A percentile compares a stretch with the other conserved stretches of the same genome.
These are phyloP conservation scores for Fusarium sarcochroum DNA, from an alignment of 2,329 filamentous ascomycete species.

Conservation along the genomic window DNA sequence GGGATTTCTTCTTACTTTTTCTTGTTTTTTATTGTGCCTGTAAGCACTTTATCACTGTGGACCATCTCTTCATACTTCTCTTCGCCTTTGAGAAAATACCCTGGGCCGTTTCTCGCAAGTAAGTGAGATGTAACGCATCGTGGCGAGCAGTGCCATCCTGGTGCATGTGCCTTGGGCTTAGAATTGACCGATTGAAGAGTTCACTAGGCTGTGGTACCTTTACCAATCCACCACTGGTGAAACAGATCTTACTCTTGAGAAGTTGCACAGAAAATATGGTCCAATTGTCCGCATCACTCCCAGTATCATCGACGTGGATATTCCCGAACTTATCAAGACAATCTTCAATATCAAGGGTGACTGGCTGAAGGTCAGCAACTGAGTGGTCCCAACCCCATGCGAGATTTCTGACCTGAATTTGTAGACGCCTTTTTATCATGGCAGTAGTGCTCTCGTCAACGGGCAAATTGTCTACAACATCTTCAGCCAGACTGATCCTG, in stretches of 20 bases:
- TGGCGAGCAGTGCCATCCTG: not conserved
- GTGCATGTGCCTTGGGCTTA: too few species aligned
- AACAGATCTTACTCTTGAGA: conserved; percentile 49
- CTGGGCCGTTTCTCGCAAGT: conserved; percentile 53
- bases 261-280: conserved; percentile 56
- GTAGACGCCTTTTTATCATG: conserved; percentile 48
- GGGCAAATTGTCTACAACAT: conserved; percentile 46
- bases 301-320: conserved; percentile 55
- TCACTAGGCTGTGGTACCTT: conserved; percentile 56
- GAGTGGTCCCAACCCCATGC: not conserved
- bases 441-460: conserved; percentile 46
- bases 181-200: conserved; percentile 30
- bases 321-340: conserved; percentile 54
- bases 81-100: conserved; percentile 51
- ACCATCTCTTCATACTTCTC: conserved; percentile 21
- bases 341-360: conserved; percentile 54
- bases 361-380: conserved; percentile 51
- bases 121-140: conserved; percentile 6
- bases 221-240: conserved; percentile 49
- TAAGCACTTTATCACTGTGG: conserved; percentile 24
- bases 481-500: conserved; percentile 46
- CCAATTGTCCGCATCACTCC: conserved; percentile 59
- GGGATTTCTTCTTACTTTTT: not conserved
- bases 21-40: conserved; percentile 16
- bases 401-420: not conserved